These are phyloP conservation scores for Pontederia paniculata DNA, from an alignment of 176 grass and related monocot species.

Conservation along the genomic window DNA sequence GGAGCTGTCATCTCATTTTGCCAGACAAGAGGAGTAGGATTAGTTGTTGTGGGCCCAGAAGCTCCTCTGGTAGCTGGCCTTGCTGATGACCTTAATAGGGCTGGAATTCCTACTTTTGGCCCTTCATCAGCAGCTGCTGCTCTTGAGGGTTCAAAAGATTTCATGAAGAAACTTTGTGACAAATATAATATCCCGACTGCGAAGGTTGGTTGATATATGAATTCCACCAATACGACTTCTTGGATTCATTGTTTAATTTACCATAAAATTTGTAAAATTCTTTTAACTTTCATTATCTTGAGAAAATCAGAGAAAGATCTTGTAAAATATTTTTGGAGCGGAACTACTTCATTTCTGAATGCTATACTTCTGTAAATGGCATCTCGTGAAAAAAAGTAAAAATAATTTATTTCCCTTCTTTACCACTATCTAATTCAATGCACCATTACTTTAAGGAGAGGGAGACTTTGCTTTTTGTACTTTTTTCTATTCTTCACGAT, in stretches of 20 bases:
- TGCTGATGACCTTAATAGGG: constrained; percentile 43
- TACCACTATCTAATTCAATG: no score
- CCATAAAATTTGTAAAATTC: background rate
- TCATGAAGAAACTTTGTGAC: constrained; percentile 75
- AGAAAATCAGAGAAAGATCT: no score
- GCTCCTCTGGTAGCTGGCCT: constrained; percentile 61
- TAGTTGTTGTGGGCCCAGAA: constrained; percentile 77
- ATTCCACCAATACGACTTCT: background rate
- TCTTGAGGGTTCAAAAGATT: constrained; percentile 71
- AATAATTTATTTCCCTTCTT: no score
- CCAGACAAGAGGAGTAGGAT: constrained; percentile 36
- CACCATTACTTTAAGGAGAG: no score
- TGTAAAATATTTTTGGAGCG: no score
- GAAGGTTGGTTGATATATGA: constrained; percentile 23
- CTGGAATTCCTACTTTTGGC: constrained; percentile 54
- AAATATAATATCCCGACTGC: constrained; percentile 71
- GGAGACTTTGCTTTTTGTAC: no score
- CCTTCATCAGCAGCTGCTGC: constrained; percentile 63
- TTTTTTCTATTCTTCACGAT: no score
- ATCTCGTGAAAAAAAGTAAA: no score
- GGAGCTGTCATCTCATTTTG: constrained; percentile 42
- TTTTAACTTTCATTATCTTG: background rate
- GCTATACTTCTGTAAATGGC: no score
- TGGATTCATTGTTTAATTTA: no score
- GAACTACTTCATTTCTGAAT: no score